Evolutionary conservation across 73 alveolate genomes (phyloP).

Genomic region (Stentor roeselii): DNA sequence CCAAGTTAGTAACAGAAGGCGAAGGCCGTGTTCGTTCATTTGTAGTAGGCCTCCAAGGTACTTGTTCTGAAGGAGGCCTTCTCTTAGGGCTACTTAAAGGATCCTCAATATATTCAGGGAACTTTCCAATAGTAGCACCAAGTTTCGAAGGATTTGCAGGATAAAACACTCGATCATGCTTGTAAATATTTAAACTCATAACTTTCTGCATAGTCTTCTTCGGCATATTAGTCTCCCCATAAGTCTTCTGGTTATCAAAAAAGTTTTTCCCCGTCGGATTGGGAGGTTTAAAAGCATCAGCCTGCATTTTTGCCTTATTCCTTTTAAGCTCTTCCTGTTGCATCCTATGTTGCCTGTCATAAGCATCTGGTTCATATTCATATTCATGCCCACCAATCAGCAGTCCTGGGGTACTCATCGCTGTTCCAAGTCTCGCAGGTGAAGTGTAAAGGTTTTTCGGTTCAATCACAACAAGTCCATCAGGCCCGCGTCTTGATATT

Average conservation of each 20-base stretch:
- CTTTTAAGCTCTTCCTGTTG: background rate
- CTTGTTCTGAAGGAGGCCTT: background rate
- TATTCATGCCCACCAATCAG: background rate
- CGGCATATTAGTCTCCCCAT: background rate
- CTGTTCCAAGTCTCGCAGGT: slow-evolving; percentile 15
- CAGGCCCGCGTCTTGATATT: background rate
- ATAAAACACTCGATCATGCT: background rate
- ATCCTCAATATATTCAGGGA: background rate
- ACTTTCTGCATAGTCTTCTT: background rate
- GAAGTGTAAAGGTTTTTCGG: background rate
- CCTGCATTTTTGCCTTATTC: slow-evolving; percentile 24
- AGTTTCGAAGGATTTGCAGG: background rate
- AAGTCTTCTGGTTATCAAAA: background rate
- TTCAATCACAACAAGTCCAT: background rate
- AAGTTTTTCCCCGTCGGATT: background rate
- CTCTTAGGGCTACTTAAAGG: background rate
- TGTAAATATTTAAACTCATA: too few relatives aligned
- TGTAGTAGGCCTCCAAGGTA: background rate
- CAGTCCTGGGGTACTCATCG: slow-evolving; percentile 3
- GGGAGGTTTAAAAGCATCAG: background rate
- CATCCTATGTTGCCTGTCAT: background rate
- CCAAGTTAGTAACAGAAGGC: background rate
- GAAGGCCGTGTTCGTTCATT: background rate
- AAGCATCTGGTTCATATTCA: background rate
- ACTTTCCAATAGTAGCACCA: background rate